A percentile compares a stretch with the other conserved stretches of the same genome.
These are phyloP conservation scores for Nevesoporus exiguus DNA, from an alignment of 768 basidiomycete species.

Conservation along the genomic window DNA sequence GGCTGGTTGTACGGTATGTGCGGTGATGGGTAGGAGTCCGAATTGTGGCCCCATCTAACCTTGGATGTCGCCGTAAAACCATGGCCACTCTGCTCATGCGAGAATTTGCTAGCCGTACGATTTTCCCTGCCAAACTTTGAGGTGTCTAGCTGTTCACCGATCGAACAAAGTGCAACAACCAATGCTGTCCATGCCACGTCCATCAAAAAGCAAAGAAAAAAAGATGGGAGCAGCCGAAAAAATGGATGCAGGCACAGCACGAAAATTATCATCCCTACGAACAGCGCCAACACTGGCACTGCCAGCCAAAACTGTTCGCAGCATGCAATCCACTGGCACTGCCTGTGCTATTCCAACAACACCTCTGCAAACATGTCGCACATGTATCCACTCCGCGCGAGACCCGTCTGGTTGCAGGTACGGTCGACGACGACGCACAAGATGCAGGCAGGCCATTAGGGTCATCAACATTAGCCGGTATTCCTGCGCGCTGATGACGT, in stretches of 20 bases:
- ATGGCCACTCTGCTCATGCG: background rate
- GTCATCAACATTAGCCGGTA: conserved; percentile 29
- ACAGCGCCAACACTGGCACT: background rate
- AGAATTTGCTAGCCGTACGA: background rate
- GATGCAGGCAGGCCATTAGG: conserved; percentile 41
- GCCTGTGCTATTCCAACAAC: conserved; percentile 13
- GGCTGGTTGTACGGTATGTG: background rate
- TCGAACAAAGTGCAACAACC: background rate
- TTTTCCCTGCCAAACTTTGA: background rate
- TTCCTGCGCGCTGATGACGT: conserved; percentile 38
- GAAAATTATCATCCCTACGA: background rate
- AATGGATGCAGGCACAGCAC: background rate
- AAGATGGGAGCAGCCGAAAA: background rate
- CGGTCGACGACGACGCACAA: conserved; percentile 46
- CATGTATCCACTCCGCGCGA: conserved; percentile 19
- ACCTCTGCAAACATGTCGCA: conserved; percentile 16
- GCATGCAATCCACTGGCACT: background rate
- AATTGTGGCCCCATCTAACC: no score
- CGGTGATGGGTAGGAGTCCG: background rate
- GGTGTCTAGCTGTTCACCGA: background rate
- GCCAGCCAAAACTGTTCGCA: background rate
- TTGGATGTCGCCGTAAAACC: background rate
- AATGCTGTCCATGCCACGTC: background rate
- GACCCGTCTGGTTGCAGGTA: background rate
- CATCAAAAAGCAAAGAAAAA: background rate